These are phyloP conservation scores for Malus hybrid DNA, from an alignment of 331 rosid species.

Conservation along the genomic window DNA sequence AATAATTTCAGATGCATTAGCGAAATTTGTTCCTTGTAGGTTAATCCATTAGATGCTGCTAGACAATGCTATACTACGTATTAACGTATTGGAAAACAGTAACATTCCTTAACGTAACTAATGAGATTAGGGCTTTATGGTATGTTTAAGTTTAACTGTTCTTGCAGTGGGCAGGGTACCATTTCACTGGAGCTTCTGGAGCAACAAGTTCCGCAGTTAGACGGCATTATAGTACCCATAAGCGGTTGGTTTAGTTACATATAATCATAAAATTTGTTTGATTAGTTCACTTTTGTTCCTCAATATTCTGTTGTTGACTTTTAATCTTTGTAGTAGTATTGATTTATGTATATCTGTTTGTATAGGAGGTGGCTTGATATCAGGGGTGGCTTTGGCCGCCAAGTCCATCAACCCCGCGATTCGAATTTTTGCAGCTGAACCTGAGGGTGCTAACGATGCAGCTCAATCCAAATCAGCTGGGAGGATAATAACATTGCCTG, in stretches of 20 bases:
- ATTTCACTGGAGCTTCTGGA: constrained; percentile 77
- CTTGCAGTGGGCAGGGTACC: constrained; percentile 95
- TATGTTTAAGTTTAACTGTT: constrained; percentile 14
- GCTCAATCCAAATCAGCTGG: constrained; percentile 88
- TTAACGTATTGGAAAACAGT: neutral
- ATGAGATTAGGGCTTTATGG: neutral
- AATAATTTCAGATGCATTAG: neutral
- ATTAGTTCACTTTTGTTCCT: neutral
- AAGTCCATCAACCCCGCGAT: constrained; percentile 15
- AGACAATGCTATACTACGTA: neutral
- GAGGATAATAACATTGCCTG: constrained; percentile 52
- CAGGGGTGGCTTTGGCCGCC: constrained; percentile 94
- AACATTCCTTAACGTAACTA: neutral
- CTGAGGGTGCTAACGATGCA: constrained; percentile 64
- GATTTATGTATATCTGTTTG: neutral
- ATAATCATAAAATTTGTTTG: neutral
- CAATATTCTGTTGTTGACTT: neutral
- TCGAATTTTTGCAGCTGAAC: no score
- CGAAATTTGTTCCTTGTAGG: constrained; percentile 8
- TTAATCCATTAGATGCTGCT: neutral
- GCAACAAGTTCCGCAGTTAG: constrained; percentile 74
- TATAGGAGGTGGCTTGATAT: constrained; percentile 85
- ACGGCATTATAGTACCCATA: constrained; percentile 68
- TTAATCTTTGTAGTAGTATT: neutral
- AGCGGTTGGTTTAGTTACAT: constrained; percentile 54